Evolutionary conservation across 768 basidiomycete genomes (phyloP).

Genomic region (Tylopilus vinaceipallidus): DNA sequence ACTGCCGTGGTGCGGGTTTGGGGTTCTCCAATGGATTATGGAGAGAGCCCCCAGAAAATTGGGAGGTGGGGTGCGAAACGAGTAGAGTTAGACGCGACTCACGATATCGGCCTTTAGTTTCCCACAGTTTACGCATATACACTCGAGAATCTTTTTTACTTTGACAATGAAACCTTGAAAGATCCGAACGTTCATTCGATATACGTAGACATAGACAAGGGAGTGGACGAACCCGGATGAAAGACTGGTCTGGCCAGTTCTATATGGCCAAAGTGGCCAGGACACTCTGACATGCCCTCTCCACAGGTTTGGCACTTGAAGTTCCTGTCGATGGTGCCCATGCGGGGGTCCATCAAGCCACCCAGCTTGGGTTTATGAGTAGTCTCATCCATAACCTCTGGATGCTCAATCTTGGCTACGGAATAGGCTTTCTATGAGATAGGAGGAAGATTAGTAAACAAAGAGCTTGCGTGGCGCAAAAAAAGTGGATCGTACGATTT

Average conservation of each 20-base stretch:
- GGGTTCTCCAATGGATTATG: constrained; percentile 85
- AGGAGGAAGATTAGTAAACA: constrained; percentile 14
- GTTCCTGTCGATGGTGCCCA: constrained; percentile 97
- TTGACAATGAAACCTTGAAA: constrained; percentile 90
- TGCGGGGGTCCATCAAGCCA: constrained; percentile 95
- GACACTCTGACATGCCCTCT: constrained; percentile 99
- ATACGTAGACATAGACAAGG: neutral
- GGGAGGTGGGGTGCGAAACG: constrained; percentile 91
- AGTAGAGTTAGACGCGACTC: constrained; percentile 83
- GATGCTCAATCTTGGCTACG: constrained; percentile 97
- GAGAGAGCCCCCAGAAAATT: constrained; percentile 99
- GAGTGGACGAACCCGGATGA: constrained; percentile 73
- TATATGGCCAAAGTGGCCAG: constrained; percentile 98
- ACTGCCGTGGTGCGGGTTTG: constrained; percentile 83
- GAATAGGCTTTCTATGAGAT: constrained; percentile 90
- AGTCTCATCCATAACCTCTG: constrained; percentile 96
- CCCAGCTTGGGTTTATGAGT: constrained; percentile 88
- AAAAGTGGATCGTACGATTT: constrained; percentile 63
- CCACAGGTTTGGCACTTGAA: constrained; percentile 99
- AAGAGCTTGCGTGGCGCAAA: neutral
- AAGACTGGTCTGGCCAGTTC: constrained; percentile 97
- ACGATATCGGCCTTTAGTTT: constrained; percentile 96
- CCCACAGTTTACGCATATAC: constrained; percentile 98
- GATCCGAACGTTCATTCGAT: neutral
- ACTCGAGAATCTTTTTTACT: constrained; percentile 99